Conservation (phyloP, 1,139 yeast genomes). For the Taphrina betulina region DNA sequence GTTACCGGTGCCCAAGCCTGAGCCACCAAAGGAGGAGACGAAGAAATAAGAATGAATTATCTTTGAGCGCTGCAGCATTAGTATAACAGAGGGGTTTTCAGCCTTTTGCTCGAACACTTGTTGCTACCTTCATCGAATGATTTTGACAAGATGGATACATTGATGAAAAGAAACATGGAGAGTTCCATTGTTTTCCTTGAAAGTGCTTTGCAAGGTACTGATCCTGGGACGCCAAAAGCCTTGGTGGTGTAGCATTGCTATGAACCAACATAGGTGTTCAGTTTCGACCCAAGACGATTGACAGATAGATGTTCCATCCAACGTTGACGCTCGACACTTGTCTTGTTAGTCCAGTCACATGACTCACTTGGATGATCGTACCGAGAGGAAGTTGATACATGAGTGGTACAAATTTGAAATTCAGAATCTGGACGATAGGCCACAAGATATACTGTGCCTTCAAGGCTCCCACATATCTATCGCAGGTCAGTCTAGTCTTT, state of each 20-base stretch:
- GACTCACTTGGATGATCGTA: neutral
- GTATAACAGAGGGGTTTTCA: too few species aligned
- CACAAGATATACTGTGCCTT: constrained; percentile 71
- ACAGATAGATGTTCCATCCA: constrained; percentile 30
- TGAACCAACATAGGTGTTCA: too few species aligned
- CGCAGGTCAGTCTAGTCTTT: neutral
- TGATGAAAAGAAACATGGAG: too few species aligned
- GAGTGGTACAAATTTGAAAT: constrained; percentile 50
- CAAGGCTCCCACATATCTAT: constrained; percentile 17
- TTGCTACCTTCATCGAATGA: too few species aligned
- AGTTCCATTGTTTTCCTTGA: too few species aligned
- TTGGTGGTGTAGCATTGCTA: too few species aligned
- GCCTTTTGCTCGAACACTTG: too few species aligned
- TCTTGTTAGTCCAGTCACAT: neutral
- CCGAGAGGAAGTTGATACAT: constrained; percentile 32
- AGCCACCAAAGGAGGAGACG: constrained; percentile 47
- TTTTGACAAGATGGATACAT: too few species aligned
- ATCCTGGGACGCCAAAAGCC: too few species aligned
- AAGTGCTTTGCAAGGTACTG: too few species aligned
- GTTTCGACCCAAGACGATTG: constrained; percentile 13
- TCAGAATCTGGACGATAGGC: constrained; percentile 76
- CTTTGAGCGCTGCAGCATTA: too few species aligned
- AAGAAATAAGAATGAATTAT: too few species aligned
- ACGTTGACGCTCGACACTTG: constrained; percentile 25
- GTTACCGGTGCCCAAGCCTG: constrained; percentile 80